Conservation (phyloP, 257 asterid genomes). For the Jacaranda copaia region DNA sequence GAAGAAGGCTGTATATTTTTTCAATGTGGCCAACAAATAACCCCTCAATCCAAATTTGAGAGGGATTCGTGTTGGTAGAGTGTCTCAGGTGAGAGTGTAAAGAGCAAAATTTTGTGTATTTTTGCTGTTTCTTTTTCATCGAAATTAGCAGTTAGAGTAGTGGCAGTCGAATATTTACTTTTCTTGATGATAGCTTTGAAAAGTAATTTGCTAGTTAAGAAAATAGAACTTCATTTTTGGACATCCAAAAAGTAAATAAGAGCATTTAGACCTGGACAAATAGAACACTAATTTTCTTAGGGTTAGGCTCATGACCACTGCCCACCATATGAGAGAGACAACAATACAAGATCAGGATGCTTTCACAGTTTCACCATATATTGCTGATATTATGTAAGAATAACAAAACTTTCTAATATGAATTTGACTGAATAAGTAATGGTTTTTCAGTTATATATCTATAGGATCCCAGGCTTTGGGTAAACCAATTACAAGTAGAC, state of each 20-base stretch:
- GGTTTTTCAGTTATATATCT: neutral
- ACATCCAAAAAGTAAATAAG: slow-evolving; percentile 7
- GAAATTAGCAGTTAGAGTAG: no score
- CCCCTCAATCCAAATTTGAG: neutral
- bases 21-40: neutral
- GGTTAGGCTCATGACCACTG: slow-evolving; percentile 13
- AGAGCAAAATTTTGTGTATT: neutral
- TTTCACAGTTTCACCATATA: no score
- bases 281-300: neutral
- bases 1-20: slow-evolving; percentile 22
- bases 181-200: no score
- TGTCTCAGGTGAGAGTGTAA: slow-evolving; percentile 1
- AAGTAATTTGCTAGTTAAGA: no score
- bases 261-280: neutral
- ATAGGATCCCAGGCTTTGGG: slow-evolving; percentile 5
- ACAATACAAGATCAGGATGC: no score
- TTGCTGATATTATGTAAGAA: no score
- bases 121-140: neutral
- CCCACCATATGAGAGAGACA: no score
- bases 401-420: no score
- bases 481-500: neutral
- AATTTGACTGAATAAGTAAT: no score
- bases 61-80: neutral
- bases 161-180: no score
- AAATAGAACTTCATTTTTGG: no score